Percentiles rank a stretch among this genome's conserved stretches.
phyloP scores from a whole-genome alignment of 2,329 filamentous ascomycete genomes.

The Dactylella cylindrospora region DNA sequence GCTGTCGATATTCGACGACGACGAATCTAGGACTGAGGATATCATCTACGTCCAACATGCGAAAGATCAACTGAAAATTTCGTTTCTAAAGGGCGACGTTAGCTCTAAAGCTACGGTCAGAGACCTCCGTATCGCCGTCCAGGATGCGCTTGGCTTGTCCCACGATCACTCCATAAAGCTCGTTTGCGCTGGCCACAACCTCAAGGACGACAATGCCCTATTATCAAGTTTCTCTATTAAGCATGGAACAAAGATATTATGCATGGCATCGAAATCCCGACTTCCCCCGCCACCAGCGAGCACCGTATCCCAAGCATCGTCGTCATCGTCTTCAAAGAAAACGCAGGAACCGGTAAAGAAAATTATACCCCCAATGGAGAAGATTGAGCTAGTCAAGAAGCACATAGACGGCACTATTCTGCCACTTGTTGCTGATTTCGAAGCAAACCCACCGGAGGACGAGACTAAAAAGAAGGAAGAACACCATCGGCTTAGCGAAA shows the following conservation, averaged over 20 bases:
- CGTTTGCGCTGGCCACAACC: slow-evolving; percentile 44
- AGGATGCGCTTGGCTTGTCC: slow-evolving; percentile 16
- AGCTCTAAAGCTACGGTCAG: slow-evolving; percentile 15
- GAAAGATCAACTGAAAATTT: slow-evolving; percentile 9
- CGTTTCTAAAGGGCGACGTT: slow-evolving; percentile 20
- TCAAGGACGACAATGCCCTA: slow-evolving; percentile 45
- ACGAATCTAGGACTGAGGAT: slow-evolving; percentile 11
- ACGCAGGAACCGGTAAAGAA: slow-evolving; percentile 49
- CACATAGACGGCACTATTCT: slow-evolving; percentile 67
- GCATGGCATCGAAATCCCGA: slow-evolving; percentile 43
- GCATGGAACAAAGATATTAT: slow-evolving; percentile 45
- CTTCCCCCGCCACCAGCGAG: slow-evolving; percentile 10
- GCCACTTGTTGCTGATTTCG: slow-evolving; percentile 66
- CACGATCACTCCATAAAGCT: slow-evolving; percentile 42
- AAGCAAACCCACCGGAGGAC: slow-evolving; percentile 64
- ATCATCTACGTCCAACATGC: slow-evolving; percentile 21
- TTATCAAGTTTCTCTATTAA: slow-evolving; percentile 45
- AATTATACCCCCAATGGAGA: slow-evolving; percentile 58
- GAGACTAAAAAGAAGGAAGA: slow-evolving; percentile 70
- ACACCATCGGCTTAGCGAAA: slow-evolving; percentile 73
- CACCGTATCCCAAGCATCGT: slow-evolving; percentile 51
- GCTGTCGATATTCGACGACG: slow-evolving; percentile 22
- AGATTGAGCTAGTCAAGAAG: slow-evolving; percentile 66
- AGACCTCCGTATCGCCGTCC: slow-evolving; percentile 7
- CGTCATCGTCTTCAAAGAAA: slow-evolving; percentile 52